Evolutionary conservation across 2,329 filamentous ascomycete genomes (phyloP).

Genomic region (Tolypocladium endophyticum): DNA sequence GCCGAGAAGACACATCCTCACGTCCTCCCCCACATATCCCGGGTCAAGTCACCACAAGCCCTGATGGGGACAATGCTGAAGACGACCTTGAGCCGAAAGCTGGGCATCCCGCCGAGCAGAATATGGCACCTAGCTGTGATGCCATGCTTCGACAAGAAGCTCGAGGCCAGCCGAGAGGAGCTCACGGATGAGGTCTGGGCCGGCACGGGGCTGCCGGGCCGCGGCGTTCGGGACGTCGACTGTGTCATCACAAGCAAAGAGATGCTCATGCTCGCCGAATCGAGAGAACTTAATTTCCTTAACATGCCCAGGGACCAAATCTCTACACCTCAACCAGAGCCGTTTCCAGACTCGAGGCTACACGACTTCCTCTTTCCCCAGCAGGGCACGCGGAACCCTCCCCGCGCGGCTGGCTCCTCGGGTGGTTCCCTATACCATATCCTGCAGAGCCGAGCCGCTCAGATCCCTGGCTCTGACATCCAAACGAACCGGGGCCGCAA

Average conservation of each 20-base stretch:
- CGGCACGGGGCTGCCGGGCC: slow-evolving; percentile 32
- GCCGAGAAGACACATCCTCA: slow-evolving; percentile 97
- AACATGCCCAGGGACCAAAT: slow-evolving; percentile 51
- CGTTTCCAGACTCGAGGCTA: slow-evolving; percentile 65
- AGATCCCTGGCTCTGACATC: slow-evolving; percentile 62
- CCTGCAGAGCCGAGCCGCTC: slow-evolving; percentile 61
- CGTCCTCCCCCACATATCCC: slow-evolving; percentile 81
- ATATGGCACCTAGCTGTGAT: slow-evolving; percentile 96
- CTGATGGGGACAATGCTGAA: slow-evolving; percentile 85
- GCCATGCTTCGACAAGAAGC: slow-evolving; percentile 99
- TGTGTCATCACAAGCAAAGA: slow-evolving; percentile 97
- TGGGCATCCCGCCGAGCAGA: slow-evolving; percentile 62
- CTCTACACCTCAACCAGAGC: slow-evolving; percentile 23
- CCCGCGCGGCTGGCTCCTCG: slow-evolving; percentile 60
- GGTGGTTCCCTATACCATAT: slow-evolving; percentile 85
- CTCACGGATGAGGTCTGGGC: slow-evolving; percentile 73
- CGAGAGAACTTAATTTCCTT: slow-evolving; percentile 69
- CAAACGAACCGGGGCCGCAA: slow-evolving; percentile 70
- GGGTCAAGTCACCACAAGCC: slow-evolving; percentile 88
- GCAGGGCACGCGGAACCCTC: slow-evolving; percentile 29
- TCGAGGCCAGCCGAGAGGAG: slow-evolving; percentile 89
- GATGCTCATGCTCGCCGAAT: slow-evolving; percentile 77
- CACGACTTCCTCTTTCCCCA: slow-evolving; percentile 64
- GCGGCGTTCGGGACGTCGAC: slow-evolving; percentile 76
- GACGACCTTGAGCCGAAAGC: slow-evolving; percentile 62